Conservation (phyloP, 352 stramenopile species). For the Phytophthora tubulina region DNA sequence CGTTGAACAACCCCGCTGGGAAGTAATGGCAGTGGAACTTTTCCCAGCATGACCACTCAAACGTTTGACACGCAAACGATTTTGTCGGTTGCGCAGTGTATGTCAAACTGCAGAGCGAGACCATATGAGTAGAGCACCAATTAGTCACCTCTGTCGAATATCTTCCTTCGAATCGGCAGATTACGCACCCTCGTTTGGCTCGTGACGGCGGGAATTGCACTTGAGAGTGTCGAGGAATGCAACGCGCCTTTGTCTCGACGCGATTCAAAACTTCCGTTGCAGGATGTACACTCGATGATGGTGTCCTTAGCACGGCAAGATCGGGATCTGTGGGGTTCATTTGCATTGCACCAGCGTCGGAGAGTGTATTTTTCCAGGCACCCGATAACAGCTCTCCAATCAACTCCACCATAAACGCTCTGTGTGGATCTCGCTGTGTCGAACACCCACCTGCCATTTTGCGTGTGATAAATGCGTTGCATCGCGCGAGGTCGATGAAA, state of each 20-base stretch:
- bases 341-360: not conserved
- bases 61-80: not conserved
- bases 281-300: not conserved
- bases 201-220: not conserved
- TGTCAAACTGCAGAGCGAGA: not conserved
- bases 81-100: not conserved
- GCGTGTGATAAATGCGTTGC: not conserved
- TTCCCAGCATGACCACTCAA: not conserved
- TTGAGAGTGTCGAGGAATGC: not conserved
- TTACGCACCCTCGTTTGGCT: slow-evolving; percentile 1
- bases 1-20: not conserved
- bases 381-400: slow-evolving; percentile 2
- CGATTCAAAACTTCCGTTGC: not conserved
- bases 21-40: not conserved
- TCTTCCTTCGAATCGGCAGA: slow-evolving; percentile 1
- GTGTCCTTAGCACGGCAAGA: not conserved
- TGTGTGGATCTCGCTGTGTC: not conserved
- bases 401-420: slow-evolving; percentile 2
- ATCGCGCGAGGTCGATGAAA: not conserved
- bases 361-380: slow-evolving; percentile 1
- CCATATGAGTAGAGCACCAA: slow-evolving; percentile 1
- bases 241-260: too few relatives aligned
- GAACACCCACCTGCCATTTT: not conserved
- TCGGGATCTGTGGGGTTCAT: not conserved
- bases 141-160: slow-evolving; percentile 7